A percentile compares a stretch with the other conserved stretches of the same genome.
Conservation (phyloP, 306 rosid species). For the Canavalia ensiformis region DNA sequence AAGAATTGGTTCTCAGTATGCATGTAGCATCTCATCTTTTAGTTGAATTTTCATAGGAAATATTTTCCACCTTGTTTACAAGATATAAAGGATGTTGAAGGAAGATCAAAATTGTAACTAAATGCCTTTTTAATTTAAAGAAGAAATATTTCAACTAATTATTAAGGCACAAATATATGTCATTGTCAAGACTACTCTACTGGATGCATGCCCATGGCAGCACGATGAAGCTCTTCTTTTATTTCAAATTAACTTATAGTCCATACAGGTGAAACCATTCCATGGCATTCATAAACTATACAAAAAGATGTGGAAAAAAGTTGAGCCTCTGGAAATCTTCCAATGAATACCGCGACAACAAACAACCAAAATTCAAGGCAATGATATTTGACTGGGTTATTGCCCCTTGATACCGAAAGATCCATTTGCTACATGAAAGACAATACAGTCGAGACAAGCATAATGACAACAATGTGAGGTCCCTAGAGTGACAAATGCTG, state of each 20-base stretch:
- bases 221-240: slow-evolving; percentile 17
- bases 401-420: slow-evolving; percentile 15
- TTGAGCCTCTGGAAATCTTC: slow-evolving; percentile 24
- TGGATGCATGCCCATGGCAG: background rate
- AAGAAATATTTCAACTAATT: slow-evolving; percentile 8
- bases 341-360: slow-evolving; percentile 4
- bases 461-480: slow-evolving; percentile 7
- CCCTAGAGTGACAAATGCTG: slow-evolving; percentile 17
- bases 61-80: slow-evolving; percentile 15
- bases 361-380: background rate
- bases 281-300: background rate
- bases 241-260: slow-evolving; percentile 4
- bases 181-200: slow-evolving; percentile 1
- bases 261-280: background rate
- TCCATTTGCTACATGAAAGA: slow-evolving; percentile 12
- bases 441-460: slow-evolving; percentile 4
- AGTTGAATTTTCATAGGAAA: background rate
- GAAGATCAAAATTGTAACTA: background rate
- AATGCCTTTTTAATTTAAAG: background rate
- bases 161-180: background rate
- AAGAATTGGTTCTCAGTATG: slow-evolving; percentile 20
- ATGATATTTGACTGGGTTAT: background rate
- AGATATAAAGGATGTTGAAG: slow-evolving; percentile 26
- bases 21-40: background rate
- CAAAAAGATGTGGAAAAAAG: background rate